phyloP scores from a whole-genome alignment of 1,284 basidiomycete species.

The Puccinia triticina region DNA sequence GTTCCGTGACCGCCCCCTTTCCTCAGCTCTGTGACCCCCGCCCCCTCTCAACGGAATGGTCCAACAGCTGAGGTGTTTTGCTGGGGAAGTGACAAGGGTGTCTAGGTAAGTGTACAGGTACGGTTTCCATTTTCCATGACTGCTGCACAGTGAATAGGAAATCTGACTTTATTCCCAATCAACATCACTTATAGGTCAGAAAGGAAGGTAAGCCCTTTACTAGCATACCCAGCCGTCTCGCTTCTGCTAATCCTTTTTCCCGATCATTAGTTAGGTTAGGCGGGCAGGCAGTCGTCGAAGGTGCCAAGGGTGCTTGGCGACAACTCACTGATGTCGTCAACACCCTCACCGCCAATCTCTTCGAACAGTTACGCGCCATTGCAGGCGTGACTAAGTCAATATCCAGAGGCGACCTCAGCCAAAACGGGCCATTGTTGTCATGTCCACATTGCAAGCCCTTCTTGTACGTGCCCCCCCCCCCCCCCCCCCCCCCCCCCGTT shows the following conservation, averaged over 20 bases:
- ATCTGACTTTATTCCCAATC: too few species aligned
- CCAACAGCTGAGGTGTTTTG: conserved; percentile 68
- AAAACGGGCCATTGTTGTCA: too few species aligned
- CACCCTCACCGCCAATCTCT: conserved; percentile 85
- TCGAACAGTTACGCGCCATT: conserved; percentile 90
- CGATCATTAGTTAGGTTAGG: conserved; percentile 84
- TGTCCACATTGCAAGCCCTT: too few species aligned
- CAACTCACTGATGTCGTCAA: conserved; percentile 88
- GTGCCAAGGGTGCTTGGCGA: conserved; percentile 92
- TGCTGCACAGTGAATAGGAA: conserved; percentile 26
- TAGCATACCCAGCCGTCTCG: too few species aligned
- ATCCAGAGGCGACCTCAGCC: conserved; percentile 87
- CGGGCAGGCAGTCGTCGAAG: conserved; percentile 86
- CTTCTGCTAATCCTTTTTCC: conserved; percentile 74
- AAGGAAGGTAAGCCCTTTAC: conserved; percentile 30
- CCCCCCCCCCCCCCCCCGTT: too few species aligned
- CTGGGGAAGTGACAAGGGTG: conserved; percentile 90
- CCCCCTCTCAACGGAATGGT: conserved; percentile 94
- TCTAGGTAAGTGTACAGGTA: conserved; percentile 72
- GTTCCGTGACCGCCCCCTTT: too few species aligned
- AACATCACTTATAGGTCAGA: too few species aligned
- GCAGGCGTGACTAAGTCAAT: conserved; percentile 96
- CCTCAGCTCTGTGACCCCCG: too few species aligned
- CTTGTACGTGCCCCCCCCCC: too few species aligned
- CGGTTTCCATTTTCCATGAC: conserved; percentile 58